phyloP scores from a whole-genome alignment of 305 asterid species.

The Fraxinus angustifolia region DNA sequence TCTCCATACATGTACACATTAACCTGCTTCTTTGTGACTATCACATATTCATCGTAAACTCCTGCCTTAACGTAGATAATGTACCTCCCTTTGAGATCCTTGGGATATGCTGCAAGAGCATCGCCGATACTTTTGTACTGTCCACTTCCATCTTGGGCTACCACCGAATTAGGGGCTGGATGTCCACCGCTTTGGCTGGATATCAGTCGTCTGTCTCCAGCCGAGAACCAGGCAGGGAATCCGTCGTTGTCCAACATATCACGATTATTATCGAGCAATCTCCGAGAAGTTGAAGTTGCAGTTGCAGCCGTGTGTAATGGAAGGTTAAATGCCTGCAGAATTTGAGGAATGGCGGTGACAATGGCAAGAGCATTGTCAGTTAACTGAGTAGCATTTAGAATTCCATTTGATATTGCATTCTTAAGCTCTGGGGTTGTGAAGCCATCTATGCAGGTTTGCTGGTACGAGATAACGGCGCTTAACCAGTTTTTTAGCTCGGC shows the following conservation, averaged over 20 bases:
- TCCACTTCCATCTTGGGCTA: constrained; percentile 41
- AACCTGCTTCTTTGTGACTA: constrained; percentile 26
- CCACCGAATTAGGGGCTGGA: constrained; percentile 34
- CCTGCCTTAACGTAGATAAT: constrained; percentile 40
- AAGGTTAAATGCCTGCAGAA: constrained; percentile 26
- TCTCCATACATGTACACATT: constrained; percentile 47
- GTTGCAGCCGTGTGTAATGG: background rate
- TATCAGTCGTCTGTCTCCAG: constrained; percentile 31
- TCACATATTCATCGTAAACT: constrained; percentile 30
- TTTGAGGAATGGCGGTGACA: constrained; percentile 26
- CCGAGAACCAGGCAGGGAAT: constrained; percentile 23
- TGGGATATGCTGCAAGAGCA: constrained; percentile 40
- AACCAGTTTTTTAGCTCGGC: constrained; percentile 40
- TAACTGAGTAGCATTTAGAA: constrained; percentile 34
- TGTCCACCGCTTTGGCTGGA: constrained; percentile 7
- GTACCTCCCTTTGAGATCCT: constrained; percentile 28
- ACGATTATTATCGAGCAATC: constrained; percentile 14
- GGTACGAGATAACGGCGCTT: constrained; percentile 40
- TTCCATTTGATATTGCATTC: constrained; percentile 10
- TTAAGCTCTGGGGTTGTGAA: constrained; percentile 25
- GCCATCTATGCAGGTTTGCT: constrained; percentile 37
- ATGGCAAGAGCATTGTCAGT: constrained; percentile 37
- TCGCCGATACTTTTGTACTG: constrained; percentile 21
- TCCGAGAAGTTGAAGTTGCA: constrained; percentile 12
- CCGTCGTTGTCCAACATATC: background rate